Evolutionary conservation across 768 basidiomycete genomes (phyloP), one percentile per base, ranked within the genome.

Genomic region (Royoungia palumana): DNA sequence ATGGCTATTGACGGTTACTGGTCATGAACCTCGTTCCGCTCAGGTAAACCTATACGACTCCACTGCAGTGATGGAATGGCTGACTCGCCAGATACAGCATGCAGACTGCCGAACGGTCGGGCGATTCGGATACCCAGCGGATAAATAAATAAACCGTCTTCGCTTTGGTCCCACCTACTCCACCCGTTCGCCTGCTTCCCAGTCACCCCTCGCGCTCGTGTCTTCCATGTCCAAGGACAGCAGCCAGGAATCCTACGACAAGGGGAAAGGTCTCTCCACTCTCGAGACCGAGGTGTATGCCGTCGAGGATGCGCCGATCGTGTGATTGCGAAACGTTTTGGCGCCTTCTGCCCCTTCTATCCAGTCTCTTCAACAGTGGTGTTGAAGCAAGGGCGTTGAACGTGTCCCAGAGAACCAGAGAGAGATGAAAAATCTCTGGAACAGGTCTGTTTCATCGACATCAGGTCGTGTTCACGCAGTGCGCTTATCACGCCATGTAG

Each of bases 301-400:
- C 13, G 41, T 40, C 21, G 70, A 71, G 30, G 57, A 51, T 24
- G 57, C 61, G 2, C 70, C 61, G 0, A 68, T 30, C 36, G 53
- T 38, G 60, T 55, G 13, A 61, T 72, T 24, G 59, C 54, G 17
- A 53, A 53, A 22, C 61, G 69, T 14, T 74, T 68, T 43, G 61
- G 66, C 27, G 47, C 40, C 25, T 47, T 67, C 28, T 66, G 65
- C 1, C 67, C 65, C 27, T 70, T 35, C 58, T 75, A 20, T 57
- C 62, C 37, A 71, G 59, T 56, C 62, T 78, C 12, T 78, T 79
- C 57, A 62, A 68, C 14, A 73, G 64, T 44, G 78, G 77, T 40
- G 75, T 80, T 17, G 79, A 81, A 59, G 77, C 77, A 5, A 65
- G 76, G 79, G 79, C 17, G 74, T 81, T 6, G 79, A 79, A 52